phyloP scores from a whole-genome alignment of 2,329 filamentous ascomycete genomes.

The Plenodomus tracheiphilus region DNA sequence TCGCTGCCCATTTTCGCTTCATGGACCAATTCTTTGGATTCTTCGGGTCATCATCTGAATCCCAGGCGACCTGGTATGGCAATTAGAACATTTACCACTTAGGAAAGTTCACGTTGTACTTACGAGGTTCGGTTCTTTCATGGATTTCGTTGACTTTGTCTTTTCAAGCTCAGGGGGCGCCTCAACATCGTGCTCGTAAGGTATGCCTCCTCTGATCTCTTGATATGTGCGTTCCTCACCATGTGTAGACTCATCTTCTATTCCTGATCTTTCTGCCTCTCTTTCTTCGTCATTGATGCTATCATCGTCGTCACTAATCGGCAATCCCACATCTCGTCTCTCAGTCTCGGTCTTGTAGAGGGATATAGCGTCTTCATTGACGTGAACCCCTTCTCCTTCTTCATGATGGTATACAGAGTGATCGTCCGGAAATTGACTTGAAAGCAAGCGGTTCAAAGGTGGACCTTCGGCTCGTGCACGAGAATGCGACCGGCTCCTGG shows the following conservation, averaged over 20 bases:
- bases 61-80: conserved; percentile 48
- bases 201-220: conserved; percentile 34
- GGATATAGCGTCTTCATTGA: conserved; percentile 24
- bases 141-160: conserved; percentile 26
- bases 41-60: conserved; percentile 49
- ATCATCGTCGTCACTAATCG: conserved; percentile 15
- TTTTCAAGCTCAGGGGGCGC: conserved; percentile 25
- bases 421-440: conserved; percentile 39
- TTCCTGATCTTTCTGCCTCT: conserved; percentile 9
- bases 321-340: conserved; percentile 14
- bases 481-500: conserved; percentile 30
- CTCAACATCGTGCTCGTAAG: conserved; percentile 38
- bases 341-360: conserved; percentile 32
- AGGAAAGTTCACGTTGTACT: background rate
- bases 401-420: conserved; percentile 41
- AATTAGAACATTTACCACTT: background rate
- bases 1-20: conserved; percentile 50
- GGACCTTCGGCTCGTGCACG: conserved; percentile 23
- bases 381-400: conserved; percentile 28
- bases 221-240: conserved; percentile 21
- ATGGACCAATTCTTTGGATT: conserved; percentile 45
- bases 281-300: conserved; percentile 10
- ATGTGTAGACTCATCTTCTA: conserved; percentile 14
- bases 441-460: conserved; percentile 32
- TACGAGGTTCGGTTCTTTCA: conserved; percentile 41